phyloP scores from a whole-genome alignment of 345 rosid genomes.

The Euphorbia pulcherrima region DNA sequence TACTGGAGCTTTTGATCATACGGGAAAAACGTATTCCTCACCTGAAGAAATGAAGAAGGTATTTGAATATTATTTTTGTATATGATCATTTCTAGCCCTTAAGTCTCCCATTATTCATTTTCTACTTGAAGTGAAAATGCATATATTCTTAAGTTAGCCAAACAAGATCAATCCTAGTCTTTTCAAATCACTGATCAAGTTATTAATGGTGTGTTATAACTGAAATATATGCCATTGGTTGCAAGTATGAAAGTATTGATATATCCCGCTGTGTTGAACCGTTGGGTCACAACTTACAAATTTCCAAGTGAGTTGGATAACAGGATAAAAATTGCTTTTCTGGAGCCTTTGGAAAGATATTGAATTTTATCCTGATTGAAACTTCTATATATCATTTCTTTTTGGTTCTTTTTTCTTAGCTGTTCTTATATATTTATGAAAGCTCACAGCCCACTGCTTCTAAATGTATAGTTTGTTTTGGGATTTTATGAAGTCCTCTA shows the following conservation, averaged over 20 bases:
- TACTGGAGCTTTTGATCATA: conserved; percentile 94
- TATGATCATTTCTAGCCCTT: background rate
- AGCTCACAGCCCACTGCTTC: background rate
- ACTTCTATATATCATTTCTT: background rate
- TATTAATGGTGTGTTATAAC: background rate
- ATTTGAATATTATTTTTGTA: conserved; percentile 2
- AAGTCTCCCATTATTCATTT: background rate
- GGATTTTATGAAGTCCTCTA: background rate
- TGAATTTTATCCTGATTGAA: background rate
- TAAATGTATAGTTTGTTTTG: background rate
- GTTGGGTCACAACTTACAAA: background rate
- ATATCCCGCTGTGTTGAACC: background rate
- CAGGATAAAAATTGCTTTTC: background rate
- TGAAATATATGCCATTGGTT: background rate
- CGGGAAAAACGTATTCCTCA: conserved; percentile 65
- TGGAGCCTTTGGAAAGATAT: background rate
- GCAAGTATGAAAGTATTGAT: background rate
- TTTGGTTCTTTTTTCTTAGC: background rate
- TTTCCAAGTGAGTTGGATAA: background rate
- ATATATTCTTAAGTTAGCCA: background rate
- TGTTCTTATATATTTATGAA: background rate
- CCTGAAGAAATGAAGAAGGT: conserved; percentile 87
- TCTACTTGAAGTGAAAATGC: background rate
- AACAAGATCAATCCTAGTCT: background rate
- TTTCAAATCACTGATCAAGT: background rate